Base-by-base conservation (phyloP, 2,329 filamentous ascomycete genomes). In the Fusarium proliferatum region DNA sequence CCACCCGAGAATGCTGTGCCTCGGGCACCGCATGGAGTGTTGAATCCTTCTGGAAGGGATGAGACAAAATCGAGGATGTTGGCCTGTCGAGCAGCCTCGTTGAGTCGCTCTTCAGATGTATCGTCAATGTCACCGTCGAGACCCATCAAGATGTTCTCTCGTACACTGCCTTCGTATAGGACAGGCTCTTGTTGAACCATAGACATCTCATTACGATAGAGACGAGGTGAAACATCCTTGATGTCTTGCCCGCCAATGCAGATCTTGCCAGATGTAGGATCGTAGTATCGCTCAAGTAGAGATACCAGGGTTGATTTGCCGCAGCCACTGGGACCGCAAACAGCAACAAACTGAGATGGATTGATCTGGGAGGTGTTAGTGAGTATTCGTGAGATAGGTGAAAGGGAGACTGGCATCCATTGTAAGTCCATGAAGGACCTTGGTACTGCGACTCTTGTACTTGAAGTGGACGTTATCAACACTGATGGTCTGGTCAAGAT, bases 1-100 rank as follows among this genome's bases (percentile, higher is more conserved):
- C 91, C 91, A 34, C 91, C 91, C 4, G 89, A 92, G 3, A 93
- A 82, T 74, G 90, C 89, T 41, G 88, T 87, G 1, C 91, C 91
- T 26, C 86, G 86, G 72, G 91, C 87, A 6, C 91, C 91, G 7
- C 91, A 89, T 4, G 84, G 81, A 0, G 90, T 91, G 3, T 86
- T 83, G 69, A 91, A 90, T 2, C 88, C 88, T 38, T 79, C 76
- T 3, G 78, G 78, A 0, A 79, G 69, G 1, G 78, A 79, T 0
- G 71, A 70, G 26, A 80, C 49, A 61, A 88, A 88, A 36, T 85
- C 85, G 53, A 84, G 81, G 3, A 85, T 85, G 75, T 86, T 86
- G 17, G 86, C 85, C 63, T 86, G 82, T 30, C 80, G 79, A 64
- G 85, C 86, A 10, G 86, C 87, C 36, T 82, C 78, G 33, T 83